phyloP scores from a whole-genome alignment of 1,139 yeast species.

The Kodamaea derodonti region DNA sequence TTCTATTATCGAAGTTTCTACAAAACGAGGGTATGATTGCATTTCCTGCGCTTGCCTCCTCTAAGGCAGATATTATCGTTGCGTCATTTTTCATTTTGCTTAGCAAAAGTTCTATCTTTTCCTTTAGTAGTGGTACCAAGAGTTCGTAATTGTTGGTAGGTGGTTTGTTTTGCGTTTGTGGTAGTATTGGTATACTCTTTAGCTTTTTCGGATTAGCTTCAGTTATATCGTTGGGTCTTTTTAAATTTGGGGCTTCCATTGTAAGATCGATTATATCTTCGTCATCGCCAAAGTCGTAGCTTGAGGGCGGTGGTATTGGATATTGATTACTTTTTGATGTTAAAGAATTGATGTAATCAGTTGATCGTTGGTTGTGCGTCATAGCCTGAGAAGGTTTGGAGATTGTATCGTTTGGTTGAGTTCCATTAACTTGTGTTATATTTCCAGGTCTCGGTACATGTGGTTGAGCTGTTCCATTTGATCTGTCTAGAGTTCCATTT shows the following conservation, averaged over 20 bases:
- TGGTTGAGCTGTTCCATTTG: too few species aligned
- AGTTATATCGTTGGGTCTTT: neutral
- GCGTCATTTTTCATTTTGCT: neutral
- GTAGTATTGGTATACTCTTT: neutral
- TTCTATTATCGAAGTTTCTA: constrained; percentile 5
- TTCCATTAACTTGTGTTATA: too few species aligned
- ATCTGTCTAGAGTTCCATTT: too few species aligned
- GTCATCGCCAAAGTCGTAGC: constrained; percentile 1
- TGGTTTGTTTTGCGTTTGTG: too few species aligned
- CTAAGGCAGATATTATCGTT: neutral
- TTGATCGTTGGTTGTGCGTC: too few species aligned
- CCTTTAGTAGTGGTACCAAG: neutral
- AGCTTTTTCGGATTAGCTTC: neutral
- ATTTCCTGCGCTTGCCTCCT: neutral
- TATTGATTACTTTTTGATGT: too few species aligned
- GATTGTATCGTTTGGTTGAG: too few species aligned
- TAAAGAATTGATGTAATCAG: too few species aligned
- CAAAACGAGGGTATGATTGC: constrained; percentile 1
- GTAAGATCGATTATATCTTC: neutral
- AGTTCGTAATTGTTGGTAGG: too few species aligned
- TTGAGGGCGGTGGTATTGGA: too few species aligned
- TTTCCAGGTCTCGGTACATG: too few species aligned
- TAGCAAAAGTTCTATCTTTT: neutral
- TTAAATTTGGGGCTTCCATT: neutral
- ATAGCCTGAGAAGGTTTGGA: too few species aligned